Percentiles rank a stretch among this genome's conserved stretches.
Conservation (phyloP, 140 eudicot genomes). For the Oenanthe javanica region DNA sequence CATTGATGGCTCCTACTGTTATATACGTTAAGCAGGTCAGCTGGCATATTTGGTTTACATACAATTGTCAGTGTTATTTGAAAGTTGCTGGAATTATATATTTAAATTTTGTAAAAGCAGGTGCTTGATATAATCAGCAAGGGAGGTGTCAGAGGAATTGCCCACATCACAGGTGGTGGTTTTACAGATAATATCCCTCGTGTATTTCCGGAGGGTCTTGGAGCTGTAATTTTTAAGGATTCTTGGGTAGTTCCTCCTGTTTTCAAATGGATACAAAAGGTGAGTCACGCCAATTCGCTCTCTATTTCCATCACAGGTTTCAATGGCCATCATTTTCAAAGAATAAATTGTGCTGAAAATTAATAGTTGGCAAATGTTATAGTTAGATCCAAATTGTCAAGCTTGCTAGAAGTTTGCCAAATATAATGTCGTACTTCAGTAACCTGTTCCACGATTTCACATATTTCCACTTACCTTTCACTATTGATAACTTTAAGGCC, state of each 20-base stretch:
- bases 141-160: constrained; percentile 93
- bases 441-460: neutral
- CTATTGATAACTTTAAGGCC: constrained; percentile 25
- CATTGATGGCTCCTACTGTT: constrained; percentile 89
- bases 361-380: neutral
- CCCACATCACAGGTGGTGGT: constrained; percentile 95
- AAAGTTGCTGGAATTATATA: neutral
- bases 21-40: constrained; percentile 81
- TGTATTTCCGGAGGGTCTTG: constrained; percentile 81
- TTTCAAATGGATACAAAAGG: constrained; percentile 94
- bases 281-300: constrained; percentile 8
- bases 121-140: constrained; percentile 71
- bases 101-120: constrained; percentile 18
- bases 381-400: neutral
- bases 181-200: constrained; percentile 90
- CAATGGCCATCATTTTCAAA: neutral
- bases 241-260: constrained; percentile 89
- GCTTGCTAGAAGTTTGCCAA: neutral
- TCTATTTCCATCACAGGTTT: neutral
- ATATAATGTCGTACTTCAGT: neutral
- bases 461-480: neutral
- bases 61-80: neutral
- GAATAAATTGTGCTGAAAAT: neutral
- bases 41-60: neutral
- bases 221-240: constrained; percentile 57